Conservation (phyloP, 2,329 filamentous ascomycete genomes). For the Colletotrichum echinochloae region DNA sequence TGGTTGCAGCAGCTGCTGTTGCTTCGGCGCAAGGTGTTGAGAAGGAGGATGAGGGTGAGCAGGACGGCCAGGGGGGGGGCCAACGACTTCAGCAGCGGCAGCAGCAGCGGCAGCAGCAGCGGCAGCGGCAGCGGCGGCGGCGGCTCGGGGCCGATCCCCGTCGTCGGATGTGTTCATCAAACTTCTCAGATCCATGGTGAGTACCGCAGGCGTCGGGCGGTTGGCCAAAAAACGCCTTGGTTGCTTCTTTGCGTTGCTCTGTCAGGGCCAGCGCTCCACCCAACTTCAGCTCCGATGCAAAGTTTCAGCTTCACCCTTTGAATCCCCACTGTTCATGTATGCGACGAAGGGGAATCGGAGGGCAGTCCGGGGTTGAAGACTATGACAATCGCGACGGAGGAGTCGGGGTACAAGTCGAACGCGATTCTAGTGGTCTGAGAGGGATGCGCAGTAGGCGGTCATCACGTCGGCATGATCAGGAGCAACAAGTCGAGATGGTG, state of each 20-base stretch:
- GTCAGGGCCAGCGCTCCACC: conserved; percentile 31
- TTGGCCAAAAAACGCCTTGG: conserved; percentile 7
- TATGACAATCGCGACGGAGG: background rate
- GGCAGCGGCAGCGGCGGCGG: conserved; percentile 43
- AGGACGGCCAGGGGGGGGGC: conserved; percentile 19
- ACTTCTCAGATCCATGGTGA: conserved; percentile 63
- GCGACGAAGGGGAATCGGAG: conserved; percentile 22
- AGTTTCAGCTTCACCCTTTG: conserved; percentile 36
- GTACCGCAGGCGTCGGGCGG: conserved; percentile 7
- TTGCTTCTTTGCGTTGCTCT: conserved; percentile 6
- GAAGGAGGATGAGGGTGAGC: conserved; percentile 27
- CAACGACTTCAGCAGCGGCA: background rate
- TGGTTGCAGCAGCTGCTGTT: conserved; percentile 44
- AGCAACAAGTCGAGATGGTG: conserved; percentile 2
- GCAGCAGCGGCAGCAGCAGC: conserved; percentile 38
- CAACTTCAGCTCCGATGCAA: conserved; percentile 34
- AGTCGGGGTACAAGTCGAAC: background rate
- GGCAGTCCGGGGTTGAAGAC: background rate
- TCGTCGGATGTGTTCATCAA: conserved; percentile 67
- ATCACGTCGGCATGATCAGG: conserved; percentile 35
- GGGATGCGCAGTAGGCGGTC: conserved; percentile 22
- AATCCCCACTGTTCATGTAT: conserved; percentile 33
- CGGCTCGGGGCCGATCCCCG: conserved; percentile 53
- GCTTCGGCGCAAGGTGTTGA: conserved; percentile 33
- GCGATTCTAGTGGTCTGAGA: conserved; percentile 17